Conservation (phyloP, 768 basidiomycete genomes). For the Suillus lakei region DNA sequence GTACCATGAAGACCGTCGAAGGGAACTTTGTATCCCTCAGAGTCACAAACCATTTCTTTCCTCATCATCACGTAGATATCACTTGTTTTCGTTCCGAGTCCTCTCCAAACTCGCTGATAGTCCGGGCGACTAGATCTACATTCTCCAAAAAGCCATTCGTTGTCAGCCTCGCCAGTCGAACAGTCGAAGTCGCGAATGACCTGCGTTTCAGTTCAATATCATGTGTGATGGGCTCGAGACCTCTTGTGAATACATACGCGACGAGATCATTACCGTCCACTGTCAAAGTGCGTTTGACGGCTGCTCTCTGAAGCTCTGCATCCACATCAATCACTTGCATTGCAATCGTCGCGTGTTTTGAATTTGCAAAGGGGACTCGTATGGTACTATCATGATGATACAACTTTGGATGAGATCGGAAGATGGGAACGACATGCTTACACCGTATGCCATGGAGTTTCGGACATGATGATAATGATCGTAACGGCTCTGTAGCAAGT, state of each 20-base stretch:
- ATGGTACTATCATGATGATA: conserved; percentile 52
- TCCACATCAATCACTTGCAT: conserved; percentile 89
- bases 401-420: neutral
- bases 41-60: conserved; percentile 15
- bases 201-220: conserved; percentile 40
- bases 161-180: conserved; percentile 83
- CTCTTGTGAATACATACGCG: conserved; percentile 58
- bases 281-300: conserved; percentile 72
- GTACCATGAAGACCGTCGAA: conserved; percentile 21
- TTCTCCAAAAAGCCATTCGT: conserved; percentile 91
- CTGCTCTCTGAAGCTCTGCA: conserved; percentile 78
- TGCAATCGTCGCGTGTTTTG: conserved; percentile 79
- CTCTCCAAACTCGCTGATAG: conserved; percentile 79
- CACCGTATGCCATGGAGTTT: conserved; percentile 58
- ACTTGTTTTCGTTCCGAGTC: conserved; percentile 48
- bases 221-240: neutral
- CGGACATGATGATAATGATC: conserved; percentile 29
- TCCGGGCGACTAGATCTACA: conserved; percentile 82
- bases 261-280: conserved; percentile 72
- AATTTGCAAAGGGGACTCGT: conserved; percentile 76
- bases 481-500: conserved; percentile 1
- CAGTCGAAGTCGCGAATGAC: conserved; percentile 75
- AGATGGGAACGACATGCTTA: conserved; percentile 34
- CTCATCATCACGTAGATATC: neutral
- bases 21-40: conserved; percentile 12